Evolutionary conservation across 371 early-diverging fungal species (phyloP).

Genomic region (Mucor circinelloides): DNA sequence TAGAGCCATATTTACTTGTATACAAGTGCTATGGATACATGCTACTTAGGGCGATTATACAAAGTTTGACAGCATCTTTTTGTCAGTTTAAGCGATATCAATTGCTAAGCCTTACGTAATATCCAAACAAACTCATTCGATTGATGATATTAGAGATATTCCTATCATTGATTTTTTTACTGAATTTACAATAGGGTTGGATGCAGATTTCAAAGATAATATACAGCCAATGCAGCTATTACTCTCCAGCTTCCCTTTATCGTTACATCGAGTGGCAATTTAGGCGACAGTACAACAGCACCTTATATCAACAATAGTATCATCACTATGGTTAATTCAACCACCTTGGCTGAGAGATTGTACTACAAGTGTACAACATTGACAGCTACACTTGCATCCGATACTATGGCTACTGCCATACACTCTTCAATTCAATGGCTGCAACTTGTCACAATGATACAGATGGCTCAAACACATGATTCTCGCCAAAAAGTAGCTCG

Average conservation of each 20-base stretch:
- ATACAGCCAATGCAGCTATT: slow-evolving; percentile 1
- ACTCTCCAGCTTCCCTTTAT: slow-evolving; percentile 6
- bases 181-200: background rate
- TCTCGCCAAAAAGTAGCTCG: background rate
- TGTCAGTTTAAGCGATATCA: slow-evolving; percentile 9
- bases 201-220: background rate
- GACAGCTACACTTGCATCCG: background rate
- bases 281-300: slow-evolving; percentile 7
- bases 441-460: background rate
- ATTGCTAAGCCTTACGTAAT: background rate
- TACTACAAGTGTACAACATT: slow-evolving; percentile 1
- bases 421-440: background rate
- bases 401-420: background rate
- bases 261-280: background rate
- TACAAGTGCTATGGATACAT: background rate
- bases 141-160: background rate
- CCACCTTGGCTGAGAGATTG: slow-evolving; percentile 15
- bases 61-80: slow-evolving; percentile 18
- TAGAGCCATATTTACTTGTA: background rate
- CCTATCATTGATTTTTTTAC: background rate
- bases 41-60: slow-evolving; percentile 17
- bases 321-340: slow-evolving; percentile 4
- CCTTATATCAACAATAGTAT: slow-evolving; percentile 28
- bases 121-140: background rate
- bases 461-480: background rate